Evolutionary conservation across 192 early-diverging fungal genomes (phyloP).

Genomic region (Coemansia sp.): DNA sequence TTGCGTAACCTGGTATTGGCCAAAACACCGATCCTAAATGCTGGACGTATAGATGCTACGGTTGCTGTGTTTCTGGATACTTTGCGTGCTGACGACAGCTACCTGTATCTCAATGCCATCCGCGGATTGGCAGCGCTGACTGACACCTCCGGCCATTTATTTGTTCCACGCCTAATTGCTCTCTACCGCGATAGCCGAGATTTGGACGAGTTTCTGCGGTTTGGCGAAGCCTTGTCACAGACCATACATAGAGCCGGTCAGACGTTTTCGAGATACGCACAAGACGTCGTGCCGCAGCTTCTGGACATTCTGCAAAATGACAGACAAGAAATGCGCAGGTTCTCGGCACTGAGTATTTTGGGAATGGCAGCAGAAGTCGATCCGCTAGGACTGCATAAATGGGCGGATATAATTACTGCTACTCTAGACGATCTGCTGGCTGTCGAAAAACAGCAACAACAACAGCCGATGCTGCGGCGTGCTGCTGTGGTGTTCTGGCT

Average conservation of each 20-base stretch:
- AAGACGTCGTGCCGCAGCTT: constrained; percentile 33
- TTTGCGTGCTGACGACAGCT: constrained; percentile 80
- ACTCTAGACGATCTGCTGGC: constrained; percentile 70
- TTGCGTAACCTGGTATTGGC: constrained; percentile 79
- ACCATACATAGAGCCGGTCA: constrained; percentile 81
- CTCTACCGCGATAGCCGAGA: constrained; percentile 60
- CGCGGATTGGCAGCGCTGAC: constrained; percentile 81
- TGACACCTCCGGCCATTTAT: constrained; percentile 73
- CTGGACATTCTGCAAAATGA: constrained; percentile 36
- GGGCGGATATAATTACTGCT: constrained; percentile 66
- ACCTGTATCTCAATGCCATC: constrained; percentile 91
- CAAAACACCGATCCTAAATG: constrained; percentile 60
- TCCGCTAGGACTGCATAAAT: constrained; percentile 68
- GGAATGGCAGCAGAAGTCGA: constrained; percentile 70
- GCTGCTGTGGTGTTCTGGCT: constrained; percentile 72
- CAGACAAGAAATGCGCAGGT: constrained; percentile 40
- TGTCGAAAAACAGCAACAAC: constrained; percentile 38
- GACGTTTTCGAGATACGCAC: constrained; percentile 73
- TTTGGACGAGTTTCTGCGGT: constrained; percentile 73
- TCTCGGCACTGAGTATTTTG: constrained; percentile 71
- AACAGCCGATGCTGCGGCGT: constrained; percentile 62
- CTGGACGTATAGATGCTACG: constrained; percentile 63
- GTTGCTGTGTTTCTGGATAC: constrained; percentile 79
- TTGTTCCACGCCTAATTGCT: constrained; percentile 66
- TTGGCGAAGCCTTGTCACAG: constrained; percentile 88